Evolutionary conservation across 768 basidiomycete genomes (phyloP), one percentile per base, ranked within the genome.

Genomic region (Tulasnella sp.): DNA sequence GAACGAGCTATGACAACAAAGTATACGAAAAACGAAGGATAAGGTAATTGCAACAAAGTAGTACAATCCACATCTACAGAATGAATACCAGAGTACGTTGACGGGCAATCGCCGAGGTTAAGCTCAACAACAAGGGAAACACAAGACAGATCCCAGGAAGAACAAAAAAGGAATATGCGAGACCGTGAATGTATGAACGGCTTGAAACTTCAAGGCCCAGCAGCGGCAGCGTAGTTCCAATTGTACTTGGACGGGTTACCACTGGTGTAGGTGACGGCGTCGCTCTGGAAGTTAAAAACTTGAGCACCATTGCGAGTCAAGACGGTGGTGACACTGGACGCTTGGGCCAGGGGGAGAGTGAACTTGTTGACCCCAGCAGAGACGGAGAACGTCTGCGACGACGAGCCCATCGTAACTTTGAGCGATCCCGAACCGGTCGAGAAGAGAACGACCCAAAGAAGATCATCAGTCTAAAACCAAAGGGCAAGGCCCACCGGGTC

Each of bases 361-460:
- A 77, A 44, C 35, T 55, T 77, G 70, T 77, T 77, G 77, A 70
- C 67, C 3, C 77, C 77, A 29, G 69, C 70, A 10, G 29, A n/a
- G 16, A 77, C 77, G 67, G n/a, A 20, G 40, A n/a, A 29, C 26
- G 77, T 42, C 5, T 0, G 9, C 3, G 77, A 42, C 10, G 39
- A 48, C 3, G 44, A 42, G 11, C 77, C 77, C 69, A 40, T 42
- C 32, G 61, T 71, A 26, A 77, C 46, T 39, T 32, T 48, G 26
- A 77, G 70, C 16, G 77, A 73, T 15, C 77, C 77, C 11, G 77
- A 46, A 40, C 77, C 69, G 9, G 77, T 77, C 26, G 77, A 70
- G 44, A 71, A 77, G 70, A 77, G 77, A 35, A 77, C 77, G 26
- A 73, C 26, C 67, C 61, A 71, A n/a, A 77, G 77, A n/a, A 15